Percentiles rank a stretch among this genome's conserved stretches.
phyloP scores from a whole-genome alignment of 139 green algal genomes.

The Chloropicon primus region DNA sequence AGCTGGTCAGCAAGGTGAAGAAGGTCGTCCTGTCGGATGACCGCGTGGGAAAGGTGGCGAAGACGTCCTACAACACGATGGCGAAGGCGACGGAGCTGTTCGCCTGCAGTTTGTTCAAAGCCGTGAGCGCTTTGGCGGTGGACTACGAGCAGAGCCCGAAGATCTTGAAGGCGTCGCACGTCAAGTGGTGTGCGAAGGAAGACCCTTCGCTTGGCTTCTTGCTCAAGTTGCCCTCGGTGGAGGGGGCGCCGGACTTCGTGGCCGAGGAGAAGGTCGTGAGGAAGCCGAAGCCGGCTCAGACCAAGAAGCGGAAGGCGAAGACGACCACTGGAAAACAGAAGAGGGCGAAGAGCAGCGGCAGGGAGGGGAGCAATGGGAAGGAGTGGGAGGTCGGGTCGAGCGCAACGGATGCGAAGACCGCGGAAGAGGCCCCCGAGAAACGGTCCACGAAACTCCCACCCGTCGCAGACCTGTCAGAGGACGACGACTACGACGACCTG shows the following conservation, averaged over 20 bases:
- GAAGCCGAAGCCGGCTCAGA: background rate
- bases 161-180: background rate
- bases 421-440: background rate
- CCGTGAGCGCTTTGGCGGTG: background rate
- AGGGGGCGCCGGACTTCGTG: background rate
- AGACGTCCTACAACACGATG: background rate
- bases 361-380: too few relatives aligned
- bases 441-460: background rate
- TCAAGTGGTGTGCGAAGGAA: background rate
- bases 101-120: background rate
- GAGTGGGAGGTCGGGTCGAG: too few relatives aligned
- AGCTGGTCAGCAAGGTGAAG: background rate
- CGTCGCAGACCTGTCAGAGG: background rate
- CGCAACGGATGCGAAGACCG: background rate
- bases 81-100: background rate
- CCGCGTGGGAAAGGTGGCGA: background rate
- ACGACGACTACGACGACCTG: background rate
- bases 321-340: too few relatives aligned
- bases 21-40: background rate
- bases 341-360: background rate
- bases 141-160: background rate
- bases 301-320: too few relatives aligned
- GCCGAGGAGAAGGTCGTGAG: background rate
- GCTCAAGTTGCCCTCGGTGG: background rate
- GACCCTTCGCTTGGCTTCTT: background rate